Evolutionary conservation across 176 grass and related monocot species (phyloP), one percentile per base, ranked within the genome.

Genomic region (Musa acuminata): DNA sequence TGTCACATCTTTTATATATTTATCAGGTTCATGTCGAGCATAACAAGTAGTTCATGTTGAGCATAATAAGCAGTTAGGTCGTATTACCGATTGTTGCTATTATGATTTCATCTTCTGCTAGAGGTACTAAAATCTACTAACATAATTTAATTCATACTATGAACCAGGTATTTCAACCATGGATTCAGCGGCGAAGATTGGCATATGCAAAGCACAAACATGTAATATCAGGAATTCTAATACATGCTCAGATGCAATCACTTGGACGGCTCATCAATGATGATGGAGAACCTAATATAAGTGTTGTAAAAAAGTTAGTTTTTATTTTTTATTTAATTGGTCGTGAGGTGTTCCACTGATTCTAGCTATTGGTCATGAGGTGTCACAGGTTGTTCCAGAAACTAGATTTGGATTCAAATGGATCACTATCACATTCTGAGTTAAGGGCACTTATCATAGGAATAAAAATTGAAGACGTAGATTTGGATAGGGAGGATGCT

Each of bases 211-310:
- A 83, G 64, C 82, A 82, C 52, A 98, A 93, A 76, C 87, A 89
- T 53, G 80, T 98, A 27, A 91, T 98, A 78, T 93, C 88, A 55
- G 95, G 95, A 74, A 78, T 93, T 87, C 82, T 98, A 22, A 90
- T 60, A 53, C 85, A 91, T 64, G 86, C 85, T 78, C 90, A 98
- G 64, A 90, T 57, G 72, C 51, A 84, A 82, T 52, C 73, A 57
- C 80, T 98, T 72, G 90, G 85, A 50, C 81, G 54, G 50, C 83
- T 98, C 69, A 54, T 92, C 69, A 23, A 87, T 64, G 90, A 89
- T 49, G 82, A 91, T 71, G 90, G 95, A 55, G 80, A 52, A 49
- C 86, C 88, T 52, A 90, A 98, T 83, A 66, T 25, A 55, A 2
- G 2, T 81, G 78, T 83, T 53, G 84, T 98, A 69, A 73, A 77